Evolutionary conservation across 2,329 filamentous ascomycete species (phyloP).

Genomic region (Remersonia thermophila): DNA sequence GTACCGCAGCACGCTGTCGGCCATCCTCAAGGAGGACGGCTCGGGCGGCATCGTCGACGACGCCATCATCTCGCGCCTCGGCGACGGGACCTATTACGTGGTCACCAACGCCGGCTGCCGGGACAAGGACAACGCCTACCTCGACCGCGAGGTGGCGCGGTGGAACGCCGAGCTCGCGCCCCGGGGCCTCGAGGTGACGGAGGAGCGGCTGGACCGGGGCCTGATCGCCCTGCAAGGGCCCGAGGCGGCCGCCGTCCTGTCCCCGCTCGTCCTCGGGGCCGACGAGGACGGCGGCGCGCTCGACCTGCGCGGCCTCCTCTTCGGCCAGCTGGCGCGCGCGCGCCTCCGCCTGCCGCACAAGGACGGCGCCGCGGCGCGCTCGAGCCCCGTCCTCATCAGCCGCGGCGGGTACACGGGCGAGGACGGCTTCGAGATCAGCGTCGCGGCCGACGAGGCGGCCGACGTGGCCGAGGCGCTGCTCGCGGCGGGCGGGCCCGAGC

Average conservation of each 20-base stretch:
- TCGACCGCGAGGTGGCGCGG: conserved; percentile 53
- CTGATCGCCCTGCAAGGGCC: conserved; percentile 87
- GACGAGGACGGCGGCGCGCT: conserved; percentile 32
- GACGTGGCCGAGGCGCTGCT: conserved; percentile 60
- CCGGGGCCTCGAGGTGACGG: conserved; percentile 49
- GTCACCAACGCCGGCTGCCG: conserved; percentile 91
- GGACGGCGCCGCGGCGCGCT: conserved; percentile 33
- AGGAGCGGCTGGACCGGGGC: conserved; percentile 62
- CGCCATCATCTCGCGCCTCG: conserved; percentile 76
- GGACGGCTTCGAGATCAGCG: conserved; percentile 94
- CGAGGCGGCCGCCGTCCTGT: conserved; percentile 56
- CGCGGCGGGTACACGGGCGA: conserved; percentile 94
- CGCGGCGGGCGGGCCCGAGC: conserved; percentile 44
- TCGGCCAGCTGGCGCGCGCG: conserved; percentile 61
- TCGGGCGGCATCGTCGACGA: conserved; percentile 93
- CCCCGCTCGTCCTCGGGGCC: conserved; percentile 36
- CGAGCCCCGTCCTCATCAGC: conserved; percentile 63
- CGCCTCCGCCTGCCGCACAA: conserved; percentile 48
- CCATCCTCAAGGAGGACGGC: conserved; percentile 59
- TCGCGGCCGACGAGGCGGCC: conserved; percentile 54
- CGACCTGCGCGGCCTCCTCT: conserved; percentile 60
- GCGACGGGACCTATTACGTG: conserved; percentile 67
- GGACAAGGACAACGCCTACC: conserved; percentile 73
- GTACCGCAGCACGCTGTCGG: conserved; percentile 71
- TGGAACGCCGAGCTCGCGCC: conserved; percentile 17